A percentile compares a stretch with the other conserved stretches of the same genome.
phyloP scores from a whole-genome alignment of 345 rosid species.

The Citrus inodora region DNA sequence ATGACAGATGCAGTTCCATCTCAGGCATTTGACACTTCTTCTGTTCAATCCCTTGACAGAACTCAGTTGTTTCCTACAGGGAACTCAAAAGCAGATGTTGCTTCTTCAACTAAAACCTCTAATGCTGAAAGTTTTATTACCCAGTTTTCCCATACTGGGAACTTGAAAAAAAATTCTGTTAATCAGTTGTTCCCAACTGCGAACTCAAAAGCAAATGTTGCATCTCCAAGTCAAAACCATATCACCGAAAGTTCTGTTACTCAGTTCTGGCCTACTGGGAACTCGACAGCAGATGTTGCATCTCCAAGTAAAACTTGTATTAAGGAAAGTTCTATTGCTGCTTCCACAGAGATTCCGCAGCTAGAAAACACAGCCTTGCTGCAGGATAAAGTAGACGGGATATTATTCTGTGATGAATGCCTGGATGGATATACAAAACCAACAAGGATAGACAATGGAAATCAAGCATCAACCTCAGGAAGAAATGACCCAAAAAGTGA shows the following conservation, averaged over 20 bases:
- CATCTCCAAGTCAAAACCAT: not conserved
- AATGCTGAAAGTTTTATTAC: not conserved
- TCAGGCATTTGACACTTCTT: slow-evolving; percentile 6
- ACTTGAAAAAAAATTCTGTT: not conserved
- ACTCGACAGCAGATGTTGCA: slow-evolving; percentile 15
- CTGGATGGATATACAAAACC: not conserved
- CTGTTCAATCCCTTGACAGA: not conserved
- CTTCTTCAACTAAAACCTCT: not conserved
- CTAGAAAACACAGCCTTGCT: not conserved
- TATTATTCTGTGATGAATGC: not conserved
- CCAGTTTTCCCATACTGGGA: not conserved
- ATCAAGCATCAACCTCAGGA: not conserved
- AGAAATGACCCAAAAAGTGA: not conserved
- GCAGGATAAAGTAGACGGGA: not conserved
- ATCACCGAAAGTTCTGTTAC: not conserved
- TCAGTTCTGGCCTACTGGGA: slow-evolving; percentile 14
- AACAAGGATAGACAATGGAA: not conserved
- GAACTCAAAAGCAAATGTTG: slow-evolving; percentile 21
- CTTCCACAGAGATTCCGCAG: not conserved
- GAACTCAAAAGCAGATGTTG: slow-evolving; percentile 19
- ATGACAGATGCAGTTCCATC: not conserved
- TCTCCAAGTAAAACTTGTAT: slow-evolving; percentile 3
- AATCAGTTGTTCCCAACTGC: slow-evolving; percentile 9
- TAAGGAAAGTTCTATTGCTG: not conserved
- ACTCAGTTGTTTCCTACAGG: slow-evolving; percentile 14